A percentile compares a stretch with the other conserved stretches of the same genome.
Conservation (phyloP, 164 flowering plant species). For the Aristolochia fimbriata region DNA sequence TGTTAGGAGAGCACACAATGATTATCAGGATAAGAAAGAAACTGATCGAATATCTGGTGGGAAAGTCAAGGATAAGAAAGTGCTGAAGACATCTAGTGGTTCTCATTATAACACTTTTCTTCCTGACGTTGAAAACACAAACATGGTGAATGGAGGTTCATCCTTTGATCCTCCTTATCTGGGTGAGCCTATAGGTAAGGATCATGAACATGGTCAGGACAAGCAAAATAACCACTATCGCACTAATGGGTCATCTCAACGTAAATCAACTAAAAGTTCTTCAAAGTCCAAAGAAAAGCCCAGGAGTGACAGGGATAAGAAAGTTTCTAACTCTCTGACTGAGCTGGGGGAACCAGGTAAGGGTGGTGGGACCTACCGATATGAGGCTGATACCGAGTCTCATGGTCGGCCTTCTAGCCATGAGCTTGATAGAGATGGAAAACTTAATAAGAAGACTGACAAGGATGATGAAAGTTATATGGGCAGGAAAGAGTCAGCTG, state of each 20-base stretch:
- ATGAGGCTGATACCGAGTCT: constrained; percentile 16
- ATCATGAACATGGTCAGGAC: constrained; percentile 18
- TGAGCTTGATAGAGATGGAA: constrained; percentile 32
- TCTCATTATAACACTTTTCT: constrained; percentile 11
- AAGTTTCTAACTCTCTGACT: constrained; percentile 24
- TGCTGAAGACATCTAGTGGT: background rate
- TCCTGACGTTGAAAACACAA: constrained; percentile 18
- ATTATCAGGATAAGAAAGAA: constrained; percentile 20
- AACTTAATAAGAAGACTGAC: constrained; percentile 16
- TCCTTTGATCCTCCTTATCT: constrained; percentile 15
- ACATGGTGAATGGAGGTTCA: constrained; percentile 18
- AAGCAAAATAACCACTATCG: constrained; percentile 19
- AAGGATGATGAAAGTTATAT: constrained; percentile 25
- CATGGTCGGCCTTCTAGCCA: constrained; percentile 17
- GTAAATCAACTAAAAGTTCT: constrained; percentile 39
- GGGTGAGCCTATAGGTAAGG: constrained; percentile 18
- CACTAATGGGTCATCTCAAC: constrained; percentile 31
- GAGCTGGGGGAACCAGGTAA: constrained; percentile 18
- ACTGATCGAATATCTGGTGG: constrained; percentile 13
- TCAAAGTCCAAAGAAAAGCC: constrained; percentile 42
- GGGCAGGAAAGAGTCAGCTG: constrained; percentile 29
- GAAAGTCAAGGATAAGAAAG: constrained; percentile 15
- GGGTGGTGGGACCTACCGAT: constrained; percentile 2
- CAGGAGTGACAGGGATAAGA: constrained; percentile 28
- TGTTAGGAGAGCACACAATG: constrained; percentile 2